phyloP scores from a whole-genome alignment of 2,329 filamentous ascomycete species.

The Cladophialophora exuberans region DNA sequence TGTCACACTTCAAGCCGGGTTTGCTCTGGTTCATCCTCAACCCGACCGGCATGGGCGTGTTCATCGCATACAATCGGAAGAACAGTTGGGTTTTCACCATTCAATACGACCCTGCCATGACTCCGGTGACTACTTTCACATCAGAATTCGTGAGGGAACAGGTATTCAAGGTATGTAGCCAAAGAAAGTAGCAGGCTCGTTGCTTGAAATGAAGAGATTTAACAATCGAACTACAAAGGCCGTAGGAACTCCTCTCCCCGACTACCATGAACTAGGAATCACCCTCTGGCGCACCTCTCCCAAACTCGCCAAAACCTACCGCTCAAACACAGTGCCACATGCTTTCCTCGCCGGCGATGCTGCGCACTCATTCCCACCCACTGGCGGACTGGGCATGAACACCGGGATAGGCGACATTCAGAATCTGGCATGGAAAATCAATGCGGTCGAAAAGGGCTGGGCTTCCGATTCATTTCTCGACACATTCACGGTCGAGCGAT shows the following conservation, averaged over 20 bases:
- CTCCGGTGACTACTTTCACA: constrained; percentile 8
- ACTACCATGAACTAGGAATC: constrained; percentile 8
- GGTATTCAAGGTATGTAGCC: too few relatives aligned
- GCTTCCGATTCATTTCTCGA: constrained; percentile 36
- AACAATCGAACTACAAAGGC: not conserved
- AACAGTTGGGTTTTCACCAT: constrained; percentile 14
- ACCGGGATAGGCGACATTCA: constrained; percentile 58
- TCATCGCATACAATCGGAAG: constrained; percentile 17
- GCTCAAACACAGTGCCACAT: not conserved
- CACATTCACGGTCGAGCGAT: constrained; percentile 43
- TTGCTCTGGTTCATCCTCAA: constrained; percentile 17
- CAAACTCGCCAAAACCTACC: constrained; percentile 9
- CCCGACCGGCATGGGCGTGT: constrained; percentile 3
- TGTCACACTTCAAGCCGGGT: constrained; percentile 1
- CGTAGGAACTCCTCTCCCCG: too few relatives aligned
- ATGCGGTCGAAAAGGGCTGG: constrained; percentile 40
- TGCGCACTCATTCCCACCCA: constrained; percentile 59
- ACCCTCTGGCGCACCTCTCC: constrained; percentile 15
- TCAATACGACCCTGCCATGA: constrained; percentile 5
- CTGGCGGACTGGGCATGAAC: constrained; percentile 63
- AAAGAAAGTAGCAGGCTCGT: too few relatives aligned
- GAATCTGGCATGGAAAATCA: constrained; percentile 54
- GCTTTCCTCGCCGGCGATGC: constrained; percentile 60
- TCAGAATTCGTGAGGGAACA: not conserved
- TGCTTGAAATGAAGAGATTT: not conserved